phyloP scores from a whole-genome alignment of 306 rosid genomes.

The Quercus agrifolia region DNA sequence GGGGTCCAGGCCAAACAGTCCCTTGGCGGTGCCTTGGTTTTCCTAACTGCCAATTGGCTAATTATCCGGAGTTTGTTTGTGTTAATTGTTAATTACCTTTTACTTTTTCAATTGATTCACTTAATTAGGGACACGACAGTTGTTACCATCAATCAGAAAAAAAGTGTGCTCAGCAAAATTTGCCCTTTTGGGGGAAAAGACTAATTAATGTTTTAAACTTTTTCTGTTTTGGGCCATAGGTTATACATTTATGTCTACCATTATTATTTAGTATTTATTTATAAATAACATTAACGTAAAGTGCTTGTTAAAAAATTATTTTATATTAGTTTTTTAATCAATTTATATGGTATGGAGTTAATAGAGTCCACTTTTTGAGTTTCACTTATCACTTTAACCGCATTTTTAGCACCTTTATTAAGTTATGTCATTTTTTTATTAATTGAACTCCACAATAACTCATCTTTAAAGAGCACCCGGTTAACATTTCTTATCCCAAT shows the following conservation, averaged over 20 bases:
- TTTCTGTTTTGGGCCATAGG: conserved; percentile 7
- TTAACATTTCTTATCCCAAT: background rate
- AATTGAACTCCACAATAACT: too few relatives aligned
- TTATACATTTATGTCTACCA: conserved; percentile 8
- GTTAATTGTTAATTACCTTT: background rate
- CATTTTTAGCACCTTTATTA: too few relatives aligned
- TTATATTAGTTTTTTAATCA: too few relatives aligned
- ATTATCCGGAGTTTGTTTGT: too few relatives aligned
- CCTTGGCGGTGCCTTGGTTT: conserved; percentile 22
- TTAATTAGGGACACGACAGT: conserved; percentile 23
- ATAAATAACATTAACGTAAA: too few relatives aligned
- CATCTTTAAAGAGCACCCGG: too few relatives aligned
- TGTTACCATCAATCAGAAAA: conserved; percentile 30
- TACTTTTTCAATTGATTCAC: conserved; percentile 17
- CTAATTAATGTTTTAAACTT: background rate
- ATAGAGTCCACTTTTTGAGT: too few relatives aligned
- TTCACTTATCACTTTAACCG: too few relatives aligned
- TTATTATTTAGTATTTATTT: background rate
- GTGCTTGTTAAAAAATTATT: too few relatives aligned
- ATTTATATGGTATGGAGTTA: too few relatives aligned
- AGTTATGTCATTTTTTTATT: too few relatives aligned
- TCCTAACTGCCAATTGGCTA: background rate
- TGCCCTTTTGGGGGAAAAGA: conserved; percentile 15
- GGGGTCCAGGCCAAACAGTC: conserved; percentile 40
- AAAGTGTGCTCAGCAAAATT: conserved; percentile 7